These are phyloP conservation scores for Avicennia marina DNA, from an alignment of 257 asterid genomes.

Conservation along the genomic window DNA sequence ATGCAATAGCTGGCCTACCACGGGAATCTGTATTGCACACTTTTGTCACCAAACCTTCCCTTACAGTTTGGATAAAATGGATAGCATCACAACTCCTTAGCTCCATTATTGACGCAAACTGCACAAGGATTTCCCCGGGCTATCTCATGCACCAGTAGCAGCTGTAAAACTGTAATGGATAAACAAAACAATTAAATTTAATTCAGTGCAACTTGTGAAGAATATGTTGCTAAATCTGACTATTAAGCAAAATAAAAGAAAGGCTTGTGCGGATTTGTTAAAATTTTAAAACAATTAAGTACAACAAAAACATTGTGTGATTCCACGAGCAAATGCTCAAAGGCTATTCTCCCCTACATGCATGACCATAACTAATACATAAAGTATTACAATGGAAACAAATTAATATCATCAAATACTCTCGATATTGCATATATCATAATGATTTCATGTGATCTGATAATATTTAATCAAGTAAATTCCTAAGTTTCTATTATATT, in stretches of 20 bases:
- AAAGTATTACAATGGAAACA: no score
- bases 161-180: conserved; percentile 17
- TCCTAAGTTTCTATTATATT: no score
- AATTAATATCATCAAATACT: no score
- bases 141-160: not conserved
- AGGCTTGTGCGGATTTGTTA: not conserved
- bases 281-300: no score
- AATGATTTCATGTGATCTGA: no score
- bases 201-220: conserved; percentile 8
- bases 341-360: no score
- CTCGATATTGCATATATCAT: no score
- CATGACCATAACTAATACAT: no score
- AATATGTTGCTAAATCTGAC: conserved; percentile 8
- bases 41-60: conserved; percentile 36
- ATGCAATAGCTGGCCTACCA: conserved; percentile 36
- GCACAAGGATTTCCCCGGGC: conserved; percentile 6
- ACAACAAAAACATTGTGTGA: no score
- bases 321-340: no score
- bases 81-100: conserved; percentile 33
- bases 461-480: no score
- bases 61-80: conserved; percentile 50
- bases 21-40: conserved; percentile 28
- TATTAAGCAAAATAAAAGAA: conserved; percentile 1
- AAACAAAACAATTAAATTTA: not conserved
- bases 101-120: conserved; percentile 36